Evolutionary conservation across 345 rosid species (phyloP), one percentile per base, ranked within the genome.

Genomic region (Psidium friedrichsthalianum): DNA sequence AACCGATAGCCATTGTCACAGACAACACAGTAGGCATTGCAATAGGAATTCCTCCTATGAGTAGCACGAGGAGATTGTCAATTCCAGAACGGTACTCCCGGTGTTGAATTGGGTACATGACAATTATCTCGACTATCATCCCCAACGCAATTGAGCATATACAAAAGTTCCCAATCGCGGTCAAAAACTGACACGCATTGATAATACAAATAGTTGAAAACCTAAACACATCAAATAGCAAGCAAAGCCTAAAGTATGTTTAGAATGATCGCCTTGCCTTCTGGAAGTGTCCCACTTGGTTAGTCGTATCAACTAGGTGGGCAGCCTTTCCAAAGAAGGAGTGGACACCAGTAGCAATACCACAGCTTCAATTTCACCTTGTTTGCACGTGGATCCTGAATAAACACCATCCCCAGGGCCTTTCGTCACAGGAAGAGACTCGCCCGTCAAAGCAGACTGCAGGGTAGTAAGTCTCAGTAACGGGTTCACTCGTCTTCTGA

Each of bases 1-100:
- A 96, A 85, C 99, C 99, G 82, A 96, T 97, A 57, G 99, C 99
- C 99, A 97, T 96, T 58, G 99, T 97, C 85, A 97, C 99, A 4
- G 99, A 97, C 85, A 97, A 91, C 85, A 97, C 99, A 3, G 99
- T 97, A 36, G 99, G 99, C 99, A 97, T 97, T 82, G 99, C 99
- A 86, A 97, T 97, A 25, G 99, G 99, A 90, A 97, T 97, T 88
- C 99, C 99, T 40, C 99, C 99, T 82, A 97, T 97, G 85, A 97
- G 96, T 82, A 97, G 98, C 52, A 97, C 99, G 86, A 97, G 99
- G 86, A 97, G 99, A 88, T 97, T 97, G 91, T 96, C 99, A 53
- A 96, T 97, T 83, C 99, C 99, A 87, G 99, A 98, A 76, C 99
- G 98, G 85, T 97, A 96, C 16, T 90, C 53, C 85, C 99, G 92